Percentiles rank a stretch among this genome's conserved stretches.
Conservation (phyloP, 169 alveolate species). For the Eimeria necatrix region DNA sequence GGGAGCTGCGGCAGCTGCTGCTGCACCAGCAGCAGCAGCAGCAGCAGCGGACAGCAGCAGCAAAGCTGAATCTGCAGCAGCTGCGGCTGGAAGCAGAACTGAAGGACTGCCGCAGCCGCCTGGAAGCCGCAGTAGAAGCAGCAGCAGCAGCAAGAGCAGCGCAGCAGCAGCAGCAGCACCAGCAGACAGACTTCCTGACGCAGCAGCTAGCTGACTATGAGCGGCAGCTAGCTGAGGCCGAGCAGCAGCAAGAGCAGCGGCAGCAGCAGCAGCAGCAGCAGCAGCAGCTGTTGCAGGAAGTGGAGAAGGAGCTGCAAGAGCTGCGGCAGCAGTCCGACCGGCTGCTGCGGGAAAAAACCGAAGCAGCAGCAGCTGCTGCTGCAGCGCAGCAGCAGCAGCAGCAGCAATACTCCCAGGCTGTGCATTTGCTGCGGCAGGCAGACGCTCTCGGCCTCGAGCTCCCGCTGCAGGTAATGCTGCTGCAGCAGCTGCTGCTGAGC, state of each 20-base stretch:
- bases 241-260: constrained; percentile 44
- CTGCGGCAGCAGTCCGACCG: constrained; percentile 24
- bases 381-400: constrained; percentile 65
- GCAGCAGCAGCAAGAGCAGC: constrained; percentile 31
- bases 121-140: constrained; percentile 17
- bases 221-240: constrained; percentile 49
- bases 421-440: constrained; percentile 57
- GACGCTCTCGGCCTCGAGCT: constrained; percentile 53
- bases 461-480: constrained; percentile 21
- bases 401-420: constrained; percentile 6
- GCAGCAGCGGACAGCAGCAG: constrained; percentile 59
- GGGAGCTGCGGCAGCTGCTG: constrained; percentile 32
- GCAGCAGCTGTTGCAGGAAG: constrained; percentile 40
- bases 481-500: too few species aligned
- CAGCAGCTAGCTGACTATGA: constrained; percentile 47
- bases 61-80: constrained; percentile 46
- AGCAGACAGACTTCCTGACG: not conserved
- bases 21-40: constrained; percentile 59
- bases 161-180: constrained; percentile 18
- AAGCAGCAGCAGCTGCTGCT: constrained; percentile 54
- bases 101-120: constrained; percentile 50
- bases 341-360: constrained; percentile 33
- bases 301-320: constrained; percentile 32
- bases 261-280: constrained; percentile 59
- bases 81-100: constrained; percentile 55